Percentiles rank a stretch among this genome's conserved stretches.
phyloP scores from a whole-genome alignment of 2,329 filamentous ascomycete species.

The Penicillium sp. region DNA sequence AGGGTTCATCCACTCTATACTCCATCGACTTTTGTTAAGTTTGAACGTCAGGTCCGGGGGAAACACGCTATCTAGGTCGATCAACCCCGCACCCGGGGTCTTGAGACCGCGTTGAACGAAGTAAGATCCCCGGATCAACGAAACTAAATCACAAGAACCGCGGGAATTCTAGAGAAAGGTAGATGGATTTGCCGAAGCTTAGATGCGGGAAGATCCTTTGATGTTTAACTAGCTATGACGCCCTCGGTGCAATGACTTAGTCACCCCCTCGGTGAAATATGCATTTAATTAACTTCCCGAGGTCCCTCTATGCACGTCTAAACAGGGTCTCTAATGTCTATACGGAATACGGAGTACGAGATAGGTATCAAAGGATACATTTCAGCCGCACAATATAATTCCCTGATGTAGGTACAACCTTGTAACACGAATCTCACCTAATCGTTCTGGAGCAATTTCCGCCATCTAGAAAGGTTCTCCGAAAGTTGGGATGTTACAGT shows the following conservation, averaged over 20 bases:
- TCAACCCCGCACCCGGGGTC: not conserved
- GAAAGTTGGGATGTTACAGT: not conserved
- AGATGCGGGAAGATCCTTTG: not conserved
- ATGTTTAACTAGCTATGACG: too few relatives aligned
- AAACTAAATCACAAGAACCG: not conserved
- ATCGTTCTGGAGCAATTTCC: not conserved
- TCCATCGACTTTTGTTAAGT: not conserved
- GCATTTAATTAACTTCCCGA: not conserved
- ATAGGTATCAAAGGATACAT: too few relatives aligned
- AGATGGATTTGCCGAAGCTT: not conserved
- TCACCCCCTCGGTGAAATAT: not conserved
- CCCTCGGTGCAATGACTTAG: too few relatives aligned
- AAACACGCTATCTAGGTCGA: not conserved
- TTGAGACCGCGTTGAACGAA: too few relatives aligned
- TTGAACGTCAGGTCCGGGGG: not conserved
- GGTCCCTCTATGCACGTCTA: too few relatives aligned
- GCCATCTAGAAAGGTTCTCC: not conserved
- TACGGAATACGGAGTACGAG: not conserved
- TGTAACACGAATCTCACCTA: not conserved
- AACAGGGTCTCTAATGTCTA: not conserved
- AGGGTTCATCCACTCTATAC: too few relatives aligned
- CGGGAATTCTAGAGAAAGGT: too few relatives aligned
- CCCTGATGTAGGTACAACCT: not conserved
- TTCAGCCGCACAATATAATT: not conserved
- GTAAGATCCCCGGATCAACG: not conserved